phyloP scores from a whole-genome alignment of 225 moss, liverwort and hornwort species.

The Takakia lepidozioides region DNA sequence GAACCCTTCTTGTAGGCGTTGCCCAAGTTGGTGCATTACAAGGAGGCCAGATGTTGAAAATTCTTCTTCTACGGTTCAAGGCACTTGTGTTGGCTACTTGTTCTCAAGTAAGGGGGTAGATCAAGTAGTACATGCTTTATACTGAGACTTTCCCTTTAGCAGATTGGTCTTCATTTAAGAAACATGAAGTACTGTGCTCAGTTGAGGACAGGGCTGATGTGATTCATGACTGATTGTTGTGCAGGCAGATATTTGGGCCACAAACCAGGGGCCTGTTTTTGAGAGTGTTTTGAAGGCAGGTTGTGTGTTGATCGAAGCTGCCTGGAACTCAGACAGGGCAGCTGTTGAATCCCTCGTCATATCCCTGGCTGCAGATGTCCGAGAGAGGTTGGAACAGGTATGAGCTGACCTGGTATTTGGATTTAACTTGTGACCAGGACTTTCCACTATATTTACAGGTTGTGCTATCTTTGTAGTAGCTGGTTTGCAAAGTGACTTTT shows the following conservation, averaged over 20 bases:
- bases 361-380: slow-evolving; percentile 59
- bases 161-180: too few species aligned
- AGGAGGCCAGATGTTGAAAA: slow-evolving; percentile 51
- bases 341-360: slow-evolving; percentile 77
- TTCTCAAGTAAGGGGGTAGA: slow-evolving; percentile 55
- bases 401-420: too few species aligned
- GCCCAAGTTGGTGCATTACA: slow-evolving; percentile 45
- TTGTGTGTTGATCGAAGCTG: slow-evolving; percentile 51
- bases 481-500: too few species aligned
- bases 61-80: slow-evolving; percentile 63
- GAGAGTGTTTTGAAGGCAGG: slow-evolving; percentile 47
- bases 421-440: too few species aligned
- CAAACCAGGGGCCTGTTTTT: slow-evolving; percentile 44
- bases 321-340: slow-evolving; percentile 68
- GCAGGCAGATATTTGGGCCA: slow-evolving; percentile 59
- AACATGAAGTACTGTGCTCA: too few species aligned
- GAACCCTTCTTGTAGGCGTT: slow-evolving; percentile 54
- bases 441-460: too few species aligned
- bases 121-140: too few species aligned
- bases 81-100: slow-evolving; percentile 55
- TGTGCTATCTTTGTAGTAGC: too few species aligned
- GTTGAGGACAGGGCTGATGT: neutral
- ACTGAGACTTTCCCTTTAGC: too few species aligned
- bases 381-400: slow-evolving; percentile 70
- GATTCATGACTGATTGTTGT: slow-evolving; percentile 1